phyloP scores from a whole-genome alignment of 2,329 filamentous ascomycete species.

The Aspergillus glaucus region DNA sequence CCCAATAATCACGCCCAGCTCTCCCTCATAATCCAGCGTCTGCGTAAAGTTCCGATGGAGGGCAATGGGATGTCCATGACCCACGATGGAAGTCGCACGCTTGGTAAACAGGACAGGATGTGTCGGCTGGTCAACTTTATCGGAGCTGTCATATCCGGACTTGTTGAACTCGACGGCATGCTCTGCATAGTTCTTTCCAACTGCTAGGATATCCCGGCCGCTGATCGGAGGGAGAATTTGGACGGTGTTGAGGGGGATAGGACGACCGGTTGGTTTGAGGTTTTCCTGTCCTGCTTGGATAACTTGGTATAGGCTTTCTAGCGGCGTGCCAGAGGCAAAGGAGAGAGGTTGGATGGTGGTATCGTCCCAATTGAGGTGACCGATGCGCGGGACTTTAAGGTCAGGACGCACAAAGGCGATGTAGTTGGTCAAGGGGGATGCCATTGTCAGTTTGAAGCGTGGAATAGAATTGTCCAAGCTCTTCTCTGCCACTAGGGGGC shows the following conservation, averaged over 20 bases:
- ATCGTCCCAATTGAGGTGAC: neutral
- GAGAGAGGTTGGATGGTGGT: neutral
- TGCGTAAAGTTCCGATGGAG: constrained; percentile 46
- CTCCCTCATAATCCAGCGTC: constrained; percentile 51
- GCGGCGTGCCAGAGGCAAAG: neutral
- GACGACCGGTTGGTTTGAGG: neutral
- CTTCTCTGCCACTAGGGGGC: neutral
- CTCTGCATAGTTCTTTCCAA: constrained; percentile 46
- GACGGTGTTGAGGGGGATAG: neutral
- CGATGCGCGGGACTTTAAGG: neutral
- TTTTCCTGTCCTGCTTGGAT: neutral
- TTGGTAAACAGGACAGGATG: constrained; percentile 55
- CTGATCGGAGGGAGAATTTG: neutral
- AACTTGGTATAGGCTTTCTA: neutral
- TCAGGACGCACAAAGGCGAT: neutral
- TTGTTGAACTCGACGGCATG: constrained; percentile 52
- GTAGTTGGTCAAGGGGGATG: neutral
- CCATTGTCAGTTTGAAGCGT: neutral
- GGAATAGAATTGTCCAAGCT: neutral
- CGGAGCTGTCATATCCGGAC: constrained; percentile 48
- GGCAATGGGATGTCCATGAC: constrained; percentile 42
- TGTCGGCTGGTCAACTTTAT: constrained; percentile 39
- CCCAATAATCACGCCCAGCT: constrained; percentile 53
- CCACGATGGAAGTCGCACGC: constrained; percentile 48
- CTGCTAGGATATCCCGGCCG: constrained; percentile 14